Evolutionary conservation across 768 basidiomycete genomes (phyloP).

Genomic region (Tylopilus cervinicoccineus): DNA sequence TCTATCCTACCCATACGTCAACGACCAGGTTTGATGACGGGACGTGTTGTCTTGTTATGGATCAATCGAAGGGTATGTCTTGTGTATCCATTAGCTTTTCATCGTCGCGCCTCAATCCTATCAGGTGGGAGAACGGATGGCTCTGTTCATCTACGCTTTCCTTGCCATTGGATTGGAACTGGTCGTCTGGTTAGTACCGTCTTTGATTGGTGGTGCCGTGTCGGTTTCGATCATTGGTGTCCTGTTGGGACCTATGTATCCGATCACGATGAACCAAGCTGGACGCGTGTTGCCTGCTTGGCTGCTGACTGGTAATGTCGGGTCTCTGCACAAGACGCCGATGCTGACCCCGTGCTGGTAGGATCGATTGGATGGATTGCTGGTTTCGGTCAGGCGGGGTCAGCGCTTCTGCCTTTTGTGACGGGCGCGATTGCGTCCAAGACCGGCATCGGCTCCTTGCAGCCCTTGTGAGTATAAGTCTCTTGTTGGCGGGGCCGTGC

Average conservation of each 20-base stretch:
- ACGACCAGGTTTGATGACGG: constrained; percentile 49
- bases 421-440: constrained; percentile 64
- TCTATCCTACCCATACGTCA: not conserved
- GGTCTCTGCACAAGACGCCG: not conserved
- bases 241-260: constrained; percentile 50
- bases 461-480: constrained; percentile 27
- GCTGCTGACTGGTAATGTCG: constrained; percentile 47
- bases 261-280: constrained; percentile 64
- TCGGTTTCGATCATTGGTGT: constrained; percentile 55
- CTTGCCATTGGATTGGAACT: constrained; percentile 55
- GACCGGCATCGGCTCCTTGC: constrained; percentile 46
- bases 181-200: constrained; percentile 54
- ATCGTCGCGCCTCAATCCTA: not conserved
- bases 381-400: constrained; percentile 67
- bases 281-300: constrained; percentile 65
- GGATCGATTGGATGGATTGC: constrained; percentile 68
- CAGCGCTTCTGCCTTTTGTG: constrained; percentile 68
- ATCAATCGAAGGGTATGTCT: constrained; percentile 45
- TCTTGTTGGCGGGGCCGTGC: not conserved
- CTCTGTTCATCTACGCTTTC: constrained; percentile 47
- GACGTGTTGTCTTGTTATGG: constrained; percentile 54
- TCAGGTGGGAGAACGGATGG: constrained; percentile 52
- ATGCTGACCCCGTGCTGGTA: constrained; percentile 11
- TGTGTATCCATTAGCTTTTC: not conserved
- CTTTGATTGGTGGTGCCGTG: constrained; percentile 50